These are phyloP conservation scores for Microglena sp. DNA, from an alignment of 139 green algal genomes.

Conservation along the genomic window DNA sequence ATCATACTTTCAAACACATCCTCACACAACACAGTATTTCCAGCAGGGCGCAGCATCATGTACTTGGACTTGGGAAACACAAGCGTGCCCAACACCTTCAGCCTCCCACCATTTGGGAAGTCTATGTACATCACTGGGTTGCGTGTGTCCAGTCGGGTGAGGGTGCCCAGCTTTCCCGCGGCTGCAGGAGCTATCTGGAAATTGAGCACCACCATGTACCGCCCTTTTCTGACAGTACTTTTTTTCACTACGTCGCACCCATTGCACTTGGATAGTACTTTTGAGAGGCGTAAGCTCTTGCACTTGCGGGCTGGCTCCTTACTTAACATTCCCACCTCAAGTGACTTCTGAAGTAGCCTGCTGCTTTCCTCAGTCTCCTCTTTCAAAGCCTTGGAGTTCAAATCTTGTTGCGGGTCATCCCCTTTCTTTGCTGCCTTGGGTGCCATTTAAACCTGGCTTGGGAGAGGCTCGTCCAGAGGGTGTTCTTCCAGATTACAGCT, in stretches of 20 bases:
- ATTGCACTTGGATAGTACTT: conserved; percentile 55
- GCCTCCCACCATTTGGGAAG: conserved; percentile 59
- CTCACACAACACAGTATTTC: conserved; percentile 50
- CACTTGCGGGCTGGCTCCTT: too few relatives aligned
- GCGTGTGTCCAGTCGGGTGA: conserved; percentile 64
- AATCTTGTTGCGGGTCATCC: too few relatives aligned
- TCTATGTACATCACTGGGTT: conserved; percentile 84
- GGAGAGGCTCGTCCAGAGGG: too few relatives aligned
- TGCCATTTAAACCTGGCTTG: too few relatives aligned
- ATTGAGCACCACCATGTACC: conserved; percentile 64
- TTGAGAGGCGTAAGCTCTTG: too few relatives aligned
- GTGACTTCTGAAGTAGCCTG: too few relatives aligned
- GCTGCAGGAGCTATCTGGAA: conserved; percentile 45
- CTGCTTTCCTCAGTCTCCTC: too few relatives aligned
- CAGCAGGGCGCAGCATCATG: conserved; percentile 47
- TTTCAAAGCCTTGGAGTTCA: too few relatives aligned
- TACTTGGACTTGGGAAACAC: conserved; percentile 58
- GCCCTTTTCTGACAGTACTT: conserved; percentile 48
- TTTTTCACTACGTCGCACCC: conserved; percentile 84
- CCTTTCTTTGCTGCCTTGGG: too few relatives aligned
- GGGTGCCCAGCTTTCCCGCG: conserved; percentile 53
- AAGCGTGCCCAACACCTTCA: conserved; percentile 73
- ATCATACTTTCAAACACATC: conserved; percentile 84
- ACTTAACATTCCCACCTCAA: too few relatives aligned
- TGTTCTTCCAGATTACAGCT: too few relatives aligned